These are phyloP conservation scores for Laetiporus sulphureus DNA, from an alignment of 1,284 basidiomycete genomes.

Conservation along the genomic window DNA sequence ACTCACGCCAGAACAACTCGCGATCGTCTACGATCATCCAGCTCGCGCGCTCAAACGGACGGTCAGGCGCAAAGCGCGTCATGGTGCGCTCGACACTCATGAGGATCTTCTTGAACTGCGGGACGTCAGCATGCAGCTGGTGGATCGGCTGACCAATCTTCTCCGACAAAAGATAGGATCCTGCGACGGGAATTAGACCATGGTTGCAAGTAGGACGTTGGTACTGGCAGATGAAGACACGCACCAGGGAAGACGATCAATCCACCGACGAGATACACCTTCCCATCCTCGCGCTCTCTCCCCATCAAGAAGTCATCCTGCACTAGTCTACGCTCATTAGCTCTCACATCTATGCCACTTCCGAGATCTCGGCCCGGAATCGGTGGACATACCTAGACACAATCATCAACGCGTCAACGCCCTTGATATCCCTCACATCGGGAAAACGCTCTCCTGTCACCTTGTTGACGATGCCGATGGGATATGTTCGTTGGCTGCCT, in stretches of 20 bases:
- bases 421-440: constrained; percentile 15
- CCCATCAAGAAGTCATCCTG: constrained; percentile 38
- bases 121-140: constrained; percentile 29
- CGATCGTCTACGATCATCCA: constrained; percentile 37
- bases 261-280: constrained; percentile 33
- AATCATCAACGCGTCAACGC: constrained; percentile 28
- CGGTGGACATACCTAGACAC: constrained; percentile 13
- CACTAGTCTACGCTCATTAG: constrained; percentile 22
- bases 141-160: constrained; percentile 31
- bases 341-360: not conserved
- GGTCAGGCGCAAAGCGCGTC: constrained; percentile 29
- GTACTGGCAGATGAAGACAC: not conserved
- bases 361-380: not conserved
- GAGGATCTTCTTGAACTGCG: constrained; percentile 37
- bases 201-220: not conserved
- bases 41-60: constrained; percentile 34
- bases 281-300: constrained; percentile 29
- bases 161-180: constrained; percentile 31
- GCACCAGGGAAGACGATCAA: constrained; percentile 32
- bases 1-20: constrained; percentile 28
- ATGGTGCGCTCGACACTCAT: constrained; percentile 34
- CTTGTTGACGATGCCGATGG: constrained; percentile 30
- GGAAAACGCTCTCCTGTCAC: constrained; percentile 25
- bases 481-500: not conserved
- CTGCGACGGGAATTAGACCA: constrained; percentile 11